Base-by-base conservation (phyloP, 768 basidiomycete species). In the Amanita polypyramis region DNA sequence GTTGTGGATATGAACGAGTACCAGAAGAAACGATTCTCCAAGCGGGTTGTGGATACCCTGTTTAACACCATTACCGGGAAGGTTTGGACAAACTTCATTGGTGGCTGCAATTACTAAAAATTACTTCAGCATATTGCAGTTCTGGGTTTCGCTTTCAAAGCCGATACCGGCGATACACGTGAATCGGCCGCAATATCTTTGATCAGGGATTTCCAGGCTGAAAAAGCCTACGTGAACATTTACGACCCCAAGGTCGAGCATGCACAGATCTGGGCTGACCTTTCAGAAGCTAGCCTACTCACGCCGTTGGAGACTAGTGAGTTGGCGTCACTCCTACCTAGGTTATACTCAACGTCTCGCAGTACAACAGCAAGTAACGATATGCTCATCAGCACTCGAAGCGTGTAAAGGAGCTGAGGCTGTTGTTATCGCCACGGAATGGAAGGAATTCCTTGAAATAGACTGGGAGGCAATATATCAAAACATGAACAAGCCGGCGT, bases 1-100 rank as follows among this genome's bases (percentile, higher is more conserved):
- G 94, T 99, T 30, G 94, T 97, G 20, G 83, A 89, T 60, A 88
- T 98, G 86, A 98, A 99, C 68, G 94, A 98, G 67, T 89, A 98
- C 67, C 96, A 99, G 66, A 99, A 98, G 77, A 71, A 79, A 53
- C 74, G 96, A 44, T 99, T 99, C 75, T 89, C 92, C 35, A 90
- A 93, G 69, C 80, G 84, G 44, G 94, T 99, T 53, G 94, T 99
- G 34, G 91, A 96, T 65, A 91, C 90, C 11, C 80, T 99, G 51
- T 99, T 99, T 80, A 97, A 94, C 66, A 99, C 96, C 44, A 93
- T 96, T 62, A 95, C 91, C 17, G 82, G 85, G 70, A 94, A 95
- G 77, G 88, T 86, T 50, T 17, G 72, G 58, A n/a, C 8, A 8
- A 4, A n/a, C 43, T n/a, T 39, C n/a, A 21, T 42, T 25, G 37